Evolutionary conservation across 306 rosid genomes (phyloP).

Genomic region (Psophocarpus tetragonolobus): DNA sequence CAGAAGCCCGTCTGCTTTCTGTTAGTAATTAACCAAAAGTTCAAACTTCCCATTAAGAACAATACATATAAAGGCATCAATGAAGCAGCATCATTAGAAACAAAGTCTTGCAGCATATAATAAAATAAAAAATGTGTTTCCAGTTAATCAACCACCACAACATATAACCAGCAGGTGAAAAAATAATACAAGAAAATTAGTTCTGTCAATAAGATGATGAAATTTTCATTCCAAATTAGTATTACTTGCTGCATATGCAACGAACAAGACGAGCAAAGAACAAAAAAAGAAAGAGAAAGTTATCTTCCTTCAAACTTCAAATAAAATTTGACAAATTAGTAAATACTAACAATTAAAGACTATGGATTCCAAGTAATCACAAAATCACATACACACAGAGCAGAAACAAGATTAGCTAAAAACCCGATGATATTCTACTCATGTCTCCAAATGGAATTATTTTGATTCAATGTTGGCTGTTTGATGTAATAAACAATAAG

Average conservation of each 20-base stretch:
- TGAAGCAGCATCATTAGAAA: slow-evolving; percentile 18
- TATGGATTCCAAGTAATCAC: background rate
- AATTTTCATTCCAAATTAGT: background rate
- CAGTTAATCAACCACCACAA: slow-evolving; percentile 20
- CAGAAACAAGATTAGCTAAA: slow-evolving; percentile 16
- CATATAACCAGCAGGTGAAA: slow-evolving; percentile 11
- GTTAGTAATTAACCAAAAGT: slow-evolving; percentile 51
- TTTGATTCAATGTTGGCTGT: slow-evolving; percentile 6
- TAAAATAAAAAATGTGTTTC: slow-evolving; percentile 18
- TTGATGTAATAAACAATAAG: slow-evolving; percentile 1
- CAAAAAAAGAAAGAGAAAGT: background rate
- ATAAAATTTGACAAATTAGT: background rate
- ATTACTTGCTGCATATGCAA: background rate
- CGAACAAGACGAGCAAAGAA: slow-evolving; percentile 4
- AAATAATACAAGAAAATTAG: background rate
- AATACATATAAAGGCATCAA: slow-evolving; percentile 34
- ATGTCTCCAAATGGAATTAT: background rate
- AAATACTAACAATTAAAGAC: background rate
- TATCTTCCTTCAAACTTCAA: slow-evolving; percentile 9
- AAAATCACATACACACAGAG: background rate
- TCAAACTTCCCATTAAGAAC: slow-evolving; percentile 21
- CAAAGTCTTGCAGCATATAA: background rate
- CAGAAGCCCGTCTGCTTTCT: slow-evolving; percentile 93
- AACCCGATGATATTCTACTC: slow-evolving; percentile 3
- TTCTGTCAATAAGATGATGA: slow-evolving; percentile 1